Percentiles rank a stretch among this genome's conserved stretches.
phyloP scores from a whole-genome alignment of 139 green algal genomes.

The Micromonas pusilla region DNA sequence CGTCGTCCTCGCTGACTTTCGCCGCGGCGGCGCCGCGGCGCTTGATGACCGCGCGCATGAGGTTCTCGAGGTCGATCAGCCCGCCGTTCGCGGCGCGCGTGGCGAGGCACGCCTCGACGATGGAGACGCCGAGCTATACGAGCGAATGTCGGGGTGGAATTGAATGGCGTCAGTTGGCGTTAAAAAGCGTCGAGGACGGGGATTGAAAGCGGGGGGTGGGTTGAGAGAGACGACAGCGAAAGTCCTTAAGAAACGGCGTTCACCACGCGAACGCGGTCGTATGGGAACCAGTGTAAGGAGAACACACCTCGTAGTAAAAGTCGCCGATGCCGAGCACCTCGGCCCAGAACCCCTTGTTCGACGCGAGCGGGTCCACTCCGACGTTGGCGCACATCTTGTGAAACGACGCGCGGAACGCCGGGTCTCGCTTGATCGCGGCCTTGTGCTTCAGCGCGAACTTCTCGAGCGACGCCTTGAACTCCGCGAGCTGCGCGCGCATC shows the following conservation, averaged over 20 bases:
- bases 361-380: conserved; percentile 90
- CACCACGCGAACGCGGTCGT: too few species aligned
- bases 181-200: too few species aligned
- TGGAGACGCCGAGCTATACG: conserved; percentile 79
- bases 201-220: too few species aligned
- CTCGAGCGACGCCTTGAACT: neutral
- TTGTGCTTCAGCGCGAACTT: conserved; percentile 13
- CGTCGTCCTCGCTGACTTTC: conserved; percentile 36
- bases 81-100: conserved; percentile 67
- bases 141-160: too few species aligned
- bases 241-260: too few species aligned
- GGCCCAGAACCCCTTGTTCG: conserved; percentile 88
- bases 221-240: too few species aligned
- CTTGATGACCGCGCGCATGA: conserved; percentile 44
- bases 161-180: too few species aligned
- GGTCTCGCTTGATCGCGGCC: conserved; percentile 75
- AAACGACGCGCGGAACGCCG: conserved; percentile 84
- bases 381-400: conserved; percentile 92
- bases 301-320: conserved; percentile 98
- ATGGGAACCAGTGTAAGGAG: too few species aligned
- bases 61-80: conserved; percentile 62
- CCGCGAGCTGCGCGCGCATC: neutral
- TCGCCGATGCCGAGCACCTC: conserved; percentile 81
- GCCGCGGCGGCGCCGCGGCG: conserved; percentile 45
- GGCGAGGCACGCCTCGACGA: conserved; percentile 75